A percentile compares a stretch with the other conserved stretches of the same genome.
Evolutionary conservation across 2,329 filamentous ascomycete genomes (phyloP).

Genomic region (Stemphylium vesicarium): DNA sequence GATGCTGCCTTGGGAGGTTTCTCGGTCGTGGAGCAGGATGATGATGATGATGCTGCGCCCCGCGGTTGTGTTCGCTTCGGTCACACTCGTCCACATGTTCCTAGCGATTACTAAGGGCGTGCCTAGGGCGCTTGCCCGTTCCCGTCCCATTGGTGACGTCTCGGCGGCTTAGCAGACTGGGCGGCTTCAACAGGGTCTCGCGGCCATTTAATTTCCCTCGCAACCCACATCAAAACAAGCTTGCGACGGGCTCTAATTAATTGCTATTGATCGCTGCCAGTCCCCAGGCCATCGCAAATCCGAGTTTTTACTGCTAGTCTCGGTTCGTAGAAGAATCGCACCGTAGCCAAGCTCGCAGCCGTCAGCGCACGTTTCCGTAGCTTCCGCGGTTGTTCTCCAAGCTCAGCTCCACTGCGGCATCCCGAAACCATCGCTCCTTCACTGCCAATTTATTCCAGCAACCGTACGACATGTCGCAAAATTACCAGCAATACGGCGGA

Average conservation of each 20-base stretch:
- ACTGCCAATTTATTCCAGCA: slow-evolving; percentile 13
- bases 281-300: neutral
- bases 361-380: slow-evolving; percentile 33
- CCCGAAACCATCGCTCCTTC: slow-evolving; percentile 22
- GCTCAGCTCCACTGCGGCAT: slow-evolving; percentile 30
- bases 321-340: slow-evolving; percentile 5
- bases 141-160: slow-evolving; percentile 7
- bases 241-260: slow-evolving; percentile 7
- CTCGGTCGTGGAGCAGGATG: too few species aligned
- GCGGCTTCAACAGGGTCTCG: slow-evolving; percentile 13
- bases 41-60: slow-evolving; percentile 1
- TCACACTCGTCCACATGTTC: neutral
- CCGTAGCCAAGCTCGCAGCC: slow-evolving; percentile 3
- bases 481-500: slow-evolving; percentile 59
- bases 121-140: neutral
- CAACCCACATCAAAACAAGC: slow-evolving; percentile 24
- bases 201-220: slow-evolving; percentile 20
- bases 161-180: slow-evolving; percentile 17
- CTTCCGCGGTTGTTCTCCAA: slow-evolving; percentile 32
- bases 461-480: slow-evolving; percentile 39
- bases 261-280: neutral
- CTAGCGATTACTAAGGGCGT: too few species aligned
- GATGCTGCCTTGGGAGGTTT: too few species aligned
- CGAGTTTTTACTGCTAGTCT: slow-evolving; percentile 10
- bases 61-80: neutral